These are phyloP conservation scores for Dacryopinax primogenitus DNA, from an alignment of 768 basidiomycete genomes.

Conservation along the genomic window DNA sequence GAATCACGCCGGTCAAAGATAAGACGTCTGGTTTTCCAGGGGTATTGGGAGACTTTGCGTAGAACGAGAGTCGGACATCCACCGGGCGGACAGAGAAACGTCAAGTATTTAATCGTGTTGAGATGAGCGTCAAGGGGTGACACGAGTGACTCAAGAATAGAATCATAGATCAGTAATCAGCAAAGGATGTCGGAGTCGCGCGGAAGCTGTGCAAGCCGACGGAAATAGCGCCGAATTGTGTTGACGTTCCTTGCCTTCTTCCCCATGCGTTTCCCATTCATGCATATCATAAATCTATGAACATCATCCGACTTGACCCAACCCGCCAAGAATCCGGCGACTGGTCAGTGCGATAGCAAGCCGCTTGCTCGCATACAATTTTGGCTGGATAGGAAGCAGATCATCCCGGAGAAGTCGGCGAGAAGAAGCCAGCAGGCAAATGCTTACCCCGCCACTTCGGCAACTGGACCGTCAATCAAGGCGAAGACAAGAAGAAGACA, in stretches of 20 bases:
- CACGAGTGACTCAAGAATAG: not conserved
- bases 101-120: not conserved
- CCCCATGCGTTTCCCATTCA: not conserved
- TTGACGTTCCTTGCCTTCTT: not conserved
- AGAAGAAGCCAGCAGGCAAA: not conserved
- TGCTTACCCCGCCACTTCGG: no score
- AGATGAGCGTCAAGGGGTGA: not conserved
- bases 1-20: not conserved
- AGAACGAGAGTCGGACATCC: not conserved
- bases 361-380: not conserved
- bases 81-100: not conserved
- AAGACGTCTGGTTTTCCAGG: not conserved
- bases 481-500: no score
- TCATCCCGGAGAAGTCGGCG: not conserved
- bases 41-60: not conserved
- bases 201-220: constrained; percentile 2
- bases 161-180: not conserved
- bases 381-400: not conserved
- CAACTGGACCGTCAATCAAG: no score
- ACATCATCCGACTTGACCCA: not conserved
- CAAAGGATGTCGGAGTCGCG: not conserved
- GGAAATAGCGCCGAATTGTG: not conserved
- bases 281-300: not conserved
- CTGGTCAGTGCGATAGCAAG: not conserved
- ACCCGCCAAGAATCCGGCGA: not conserved